These are phyloP conservation scores for Lasiodiplodia hormozganensis DNA, from an alignment of 2,329 filamentous ascomycete species.

Conservation along the genomic window DNA sequence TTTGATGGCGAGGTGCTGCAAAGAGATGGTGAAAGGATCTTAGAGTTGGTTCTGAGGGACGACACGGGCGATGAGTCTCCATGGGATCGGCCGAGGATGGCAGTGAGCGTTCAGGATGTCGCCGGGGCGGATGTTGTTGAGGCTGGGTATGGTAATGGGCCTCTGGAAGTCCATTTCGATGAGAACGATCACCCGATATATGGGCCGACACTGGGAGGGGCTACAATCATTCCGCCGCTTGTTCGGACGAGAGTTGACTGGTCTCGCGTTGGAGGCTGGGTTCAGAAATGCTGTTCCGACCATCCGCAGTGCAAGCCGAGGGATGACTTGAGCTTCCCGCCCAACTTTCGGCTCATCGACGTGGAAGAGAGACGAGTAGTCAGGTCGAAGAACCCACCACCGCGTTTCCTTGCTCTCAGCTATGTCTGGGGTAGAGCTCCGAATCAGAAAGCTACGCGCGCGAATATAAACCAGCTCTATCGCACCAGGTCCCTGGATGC, in stretches of 20 bases:
- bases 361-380: too few species aligned
- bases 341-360: too few species aligned
- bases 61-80: background rate
- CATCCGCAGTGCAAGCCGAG: background rate
- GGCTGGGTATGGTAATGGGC: background rate
- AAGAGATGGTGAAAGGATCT: background rate
- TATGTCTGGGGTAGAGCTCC: too few species aligned
- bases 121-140: background rate
- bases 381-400: too few species aligned
- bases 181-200: background rate
- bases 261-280: background rate
- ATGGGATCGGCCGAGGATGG: background rate
- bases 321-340: too few species aligned
- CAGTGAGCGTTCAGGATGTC: background rate
- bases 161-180: background rate
- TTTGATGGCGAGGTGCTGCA: background rate
- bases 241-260: background rate
- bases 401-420: too few species aligned
- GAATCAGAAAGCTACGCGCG: too few species aligned
- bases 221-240: background rate
- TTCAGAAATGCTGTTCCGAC: background rate
- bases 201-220: background rate
- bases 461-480: background rate
- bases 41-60: background rate
- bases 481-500: background rate